Conservation (phyloP, 371 early-diverging fungal genomes). For the Paramicrosporidium saccamoebae region DNA sequence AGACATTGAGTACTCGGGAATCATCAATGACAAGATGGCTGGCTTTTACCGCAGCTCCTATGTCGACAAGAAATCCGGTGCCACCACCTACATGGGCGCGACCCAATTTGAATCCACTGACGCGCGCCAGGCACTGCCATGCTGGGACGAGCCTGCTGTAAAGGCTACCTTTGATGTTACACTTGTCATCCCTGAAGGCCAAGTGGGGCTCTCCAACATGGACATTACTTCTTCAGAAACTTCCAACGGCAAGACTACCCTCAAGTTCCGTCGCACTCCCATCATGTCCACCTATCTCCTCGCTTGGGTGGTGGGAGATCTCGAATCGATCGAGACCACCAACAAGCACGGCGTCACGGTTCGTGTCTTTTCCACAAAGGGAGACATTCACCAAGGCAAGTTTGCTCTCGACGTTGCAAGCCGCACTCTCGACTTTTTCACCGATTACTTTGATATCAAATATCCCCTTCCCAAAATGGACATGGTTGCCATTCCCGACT, state of each 20-base stretch:
- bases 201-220: slow-evolving; percentile 60
- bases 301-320: slow-evolving; percentile 59
- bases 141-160: slow-evolving; percentile 57
- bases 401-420: slow-evolving; percentile 42
- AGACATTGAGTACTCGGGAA: slow-evolving; percentile 19
- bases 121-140: slow-evolving; percentile 65
- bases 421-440: slow-evolving; percentile 31
- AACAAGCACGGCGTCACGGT: slow-evolving; percentile 22
- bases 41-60: slow-evolving; percentile 53
- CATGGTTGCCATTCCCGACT: slow-evolving; percentile 61
- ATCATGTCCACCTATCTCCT: slow-evolving; percentile 71
- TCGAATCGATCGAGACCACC: slow-evolving; percentile 57
- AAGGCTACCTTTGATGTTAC: slow-evolving; percentile 67
- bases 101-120: slow-evolving; percentile 83
- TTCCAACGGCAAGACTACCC: slow-evolving; percentile 3
- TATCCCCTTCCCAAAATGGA: slow-evolving; percentile 71
- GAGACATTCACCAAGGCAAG: slow-evolving; percentile 22
- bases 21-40: slow-evolving; percentile 36
- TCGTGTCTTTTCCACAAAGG: slow-evolving; percentile 37
- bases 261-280: slow-evolving; percentile 41
- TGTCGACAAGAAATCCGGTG: slow-evolving; percentile 16
- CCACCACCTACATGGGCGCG: slow-evolving; percentile 23
- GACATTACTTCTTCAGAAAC: slow-evolving; percentile 8
- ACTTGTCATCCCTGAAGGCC: slow-evolving; percentile 20
- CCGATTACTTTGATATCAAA: slow-evolving; percentile 32